A percentile compares a stretch with the other conserved stretches of the same genome.
Evolutionary conservation across 257 asterid genomes (phyloP).

Genomic region (Lantana camara): DNA sequence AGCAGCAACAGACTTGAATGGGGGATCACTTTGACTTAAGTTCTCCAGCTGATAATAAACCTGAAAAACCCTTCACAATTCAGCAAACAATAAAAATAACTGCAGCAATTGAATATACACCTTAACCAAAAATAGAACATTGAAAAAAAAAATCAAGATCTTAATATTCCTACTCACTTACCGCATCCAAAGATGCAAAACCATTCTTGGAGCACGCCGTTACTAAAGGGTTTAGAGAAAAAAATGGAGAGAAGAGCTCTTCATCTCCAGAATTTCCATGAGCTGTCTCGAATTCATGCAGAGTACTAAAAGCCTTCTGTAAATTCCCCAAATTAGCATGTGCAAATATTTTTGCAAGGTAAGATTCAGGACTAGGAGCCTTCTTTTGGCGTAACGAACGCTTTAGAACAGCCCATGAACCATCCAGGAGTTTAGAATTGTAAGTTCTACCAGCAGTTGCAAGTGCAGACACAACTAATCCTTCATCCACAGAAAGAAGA

Average conservation of each 20-base stretch:
- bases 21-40: slow-evolving; percentile 62
- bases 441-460: slow-evolving; percentile 87
- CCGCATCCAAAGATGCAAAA: slow-evolving; percentile 72
- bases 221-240: slow-evolving; percentile 72
- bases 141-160: neutral
- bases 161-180: slow-evolving; percentile 43
- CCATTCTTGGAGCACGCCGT: slow-evolving; percentile 75
- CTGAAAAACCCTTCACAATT: slow-evolving; percentile 46
- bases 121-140: neutral
- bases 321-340: slow-evolving; percentile 76
- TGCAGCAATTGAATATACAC: neutral
- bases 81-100: slow-evolving; percentile 29
- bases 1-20: slow-evolving; percentile 86
- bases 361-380: slow-evolving; percentile 73
- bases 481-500: slow-evolving; percentile 60
- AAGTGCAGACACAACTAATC: slow-evolving; percentile 72
- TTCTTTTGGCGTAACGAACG: slow-evolving; percentile 63
- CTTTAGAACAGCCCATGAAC: slow-evolving; percentile 83
- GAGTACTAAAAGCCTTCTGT: slow-evolving; percentile 79
- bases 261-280: slow-evolving; percentile 49
- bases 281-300: slow-evolving; percentile 73
- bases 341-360: slow-evolving; percentile 70
- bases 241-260: slow-evolving; percentile 71
- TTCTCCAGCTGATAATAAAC: slow-evolving; percentile 94
- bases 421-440: slow-evolving; percentile 71